Percentiles rank a stretch among this genome's conserved stretches.
Conservation (phyloP, 2,329 filamentous ascomycete genomes). For the Calonectria ilicicola region DNA sequence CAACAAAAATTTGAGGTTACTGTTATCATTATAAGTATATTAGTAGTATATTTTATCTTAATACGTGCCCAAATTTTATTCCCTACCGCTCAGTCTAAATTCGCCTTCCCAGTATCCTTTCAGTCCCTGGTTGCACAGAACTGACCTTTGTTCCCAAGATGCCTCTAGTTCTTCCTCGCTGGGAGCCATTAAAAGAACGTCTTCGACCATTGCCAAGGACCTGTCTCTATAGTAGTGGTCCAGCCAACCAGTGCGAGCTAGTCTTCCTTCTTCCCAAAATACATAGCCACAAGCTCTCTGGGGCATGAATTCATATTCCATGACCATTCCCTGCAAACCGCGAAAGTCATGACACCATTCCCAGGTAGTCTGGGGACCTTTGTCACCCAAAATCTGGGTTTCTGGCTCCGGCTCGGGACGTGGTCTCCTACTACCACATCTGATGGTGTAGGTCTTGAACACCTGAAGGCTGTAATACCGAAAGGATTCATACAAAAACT, state of each 20-base stretch:
- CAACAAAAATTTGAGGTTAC: too few relatives aligned
- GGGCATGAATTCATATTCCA: background rate
- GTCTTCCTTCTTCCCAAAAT: background rate
- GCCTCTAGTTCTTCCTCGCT: background rate
- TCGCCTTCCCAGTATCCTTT: background rate
- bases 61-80: background rate
- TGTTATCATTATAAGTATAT: too few relatives aligned
- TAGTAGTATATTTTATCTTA: too few relatives aligned
- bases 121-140: background rate
- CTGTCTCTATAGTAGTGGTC: background rate
- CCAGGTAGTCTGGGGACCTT: background rate
- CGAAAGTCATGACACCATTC: background rate
- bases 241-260: background rate
- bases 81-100: background rate
- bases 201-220: background rate
- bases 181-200: background rate
- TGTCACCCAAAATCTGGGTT: background rate
- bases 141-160: background rate
- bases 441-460: background rate
- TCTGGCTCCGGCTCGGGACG: too few relatives aligned
- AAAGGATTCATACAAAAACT: background rate
- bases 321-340: background rate
- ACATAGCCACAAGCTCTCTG: background rate
- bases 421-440: too few relatives aligned
- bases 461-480: background rate